Evolutionary conservation across 306 rosid species (phyloP), one percentile per base, ranked within the genome.

Genomic region (Canavalia gladiata): DNA sequence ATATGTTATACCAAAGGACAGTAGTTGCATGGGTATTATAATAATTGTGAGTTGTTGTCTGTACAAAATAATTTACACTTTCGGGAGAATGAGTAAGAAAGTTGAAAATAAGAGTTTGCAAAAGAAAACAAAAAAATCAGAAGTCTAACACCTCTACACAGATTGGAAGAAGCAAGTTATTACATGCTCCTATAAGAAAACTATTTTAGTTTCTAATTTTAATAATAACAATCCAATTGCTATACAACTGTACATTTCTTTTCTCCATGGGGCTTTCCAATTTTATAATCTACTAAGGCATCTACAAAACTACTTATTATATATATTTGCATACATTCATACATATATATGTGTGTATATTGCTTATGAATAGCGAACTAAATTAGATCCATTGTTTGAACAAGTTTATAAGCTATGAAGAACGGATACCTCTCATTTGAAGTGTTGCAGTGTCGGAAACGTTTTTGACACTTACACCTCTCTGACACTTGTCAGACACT

Each of bases 121-220:
- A 9, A 25, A 31, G 65, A 30, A 13, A 59, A 59, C 41, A 60
- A 33, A 60, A 3, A 31, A 58, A 18, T 57, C 67, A 30, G 6
- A 8, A 34, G 45, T 62, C 25, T 34, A 34, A 34, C 18, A 34
- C 65, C n/a, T 58, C 28, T 58, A 8, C 30, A 30, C 5, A 29
- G 12, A 30, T 55, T 58, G 65, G 39, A 30, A 29, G 39, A 58
- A 58, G 30, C 65, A 58, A 58, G 65, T 30, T 58, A 30, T 55
- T n/a, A 59, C 8, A 30, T 49, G 30, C 39, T 64, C 34, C 9
- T 59, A 3, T 34, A 5, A 33, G 59, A 7, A 78, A 2, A 33
- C 33, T 7, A 34, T 9, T 76, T 28, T 55, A 30, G 10, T 47
- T 68, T 68, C 62, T 12, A 18, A 64, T 45, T 78, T 62, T 45